Base-by-base conservation (phyloP, 164 flowering plant genomes). In the Kalanchoe fedtschenkoi region DNA sequence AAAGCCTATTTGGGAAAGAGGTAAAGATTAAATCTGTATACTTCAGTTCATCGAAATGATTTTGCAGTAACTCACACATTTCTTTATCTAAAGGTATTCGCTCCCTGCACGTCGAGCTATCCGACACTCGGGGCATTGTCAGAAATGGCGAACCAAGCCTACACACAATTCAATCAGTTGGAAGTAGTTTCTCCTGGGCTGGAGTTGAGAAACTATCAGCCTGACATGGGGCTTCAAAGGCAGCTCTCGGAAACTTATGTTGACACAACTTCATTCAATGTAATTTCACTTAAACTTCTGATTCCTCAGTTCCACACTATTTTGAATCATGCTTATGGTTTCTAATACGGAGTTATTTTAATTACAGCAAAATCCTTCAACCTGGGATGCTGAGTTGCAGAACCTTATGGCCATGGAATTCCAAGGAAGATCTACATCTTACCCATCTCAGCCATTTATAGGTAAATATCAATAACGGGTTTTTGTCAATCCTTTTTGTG, bases 301-400 rank as follows among this genome's bases (percentile, higher is more conserved):
- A 22, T 42, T 16, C 30, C 29, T 32, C 14, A 53, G 35, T 24
- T 21, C 6, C 15, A 21, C 17, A n/a, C 11, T 9, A 13, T 5
- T n/a, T 60, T 1, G 38, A 28, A 14, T 22, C n/a, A 28, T 65
- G 43, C 58, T 64, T 67, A 11, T 34, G 24, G 42, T 34, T 13
- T 34, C 51, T 34, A 14, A 22, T 34, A 6, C 9, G 21, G 26
- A 38, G 22, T 4, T 26, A 16, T 61, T 70, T 47, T 7, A 16
- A 7, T 30, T 19, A 9, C 38, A 71, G 32, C 87, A 75, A 56
- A 76, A 73, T 14, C 34, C 78, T 72, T 58, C 81, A 43, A 60
- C 72, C 7, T 91, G 92, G 96, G 95, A 87, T 24, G 69, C 76
- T 28, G 92, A 84, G 54, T 61, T 84, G 61, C 90, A 79, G 55